Base-by-base conservation (phyloP, 768 basidiomycete genomes). In the Phaeolepiota aurea region DNA sequence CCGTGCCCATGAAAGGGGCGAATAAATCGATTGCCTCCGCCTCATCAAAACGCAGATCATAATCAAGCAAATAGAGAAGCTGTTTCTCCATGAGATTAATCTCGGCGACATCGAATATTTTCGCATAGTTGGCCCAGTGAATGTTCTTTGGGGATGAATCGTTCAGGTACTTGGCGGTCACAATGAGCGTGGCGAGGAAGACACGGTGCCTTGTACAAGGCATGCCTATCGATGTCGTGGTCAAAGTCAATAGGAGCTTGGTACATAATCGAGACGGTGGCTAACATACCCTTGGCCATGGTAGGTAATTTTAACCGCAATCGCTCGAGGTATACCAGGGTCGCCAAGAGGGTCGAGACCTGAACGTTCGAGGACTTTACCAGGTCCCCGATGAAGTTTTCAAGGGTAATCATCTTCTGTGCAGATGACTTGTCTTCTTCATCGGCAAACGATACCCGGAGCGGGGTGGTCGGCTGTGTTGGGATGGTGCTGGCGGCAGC, bases 31-130 rank as follows among this genome's bases (percentile, higher is more conserved):
- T 5, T 9, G 84, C 82, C 52, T 96, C 91, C 19, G 65, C 62
- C 63, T 99, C 94, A 50, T 79, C 74, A 58, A 97, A 89, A 36
- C 88, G 80, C 42, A 99, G 78, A 59, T 97, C 83, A 58, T 87
- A 93, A 65, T 94, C 87, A 51, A 99, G 79, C 44, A 98, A 70
- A 59, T 76, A 84, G 40, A 99, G 79, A 20, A 99, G 77, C 64
- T 99, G 91, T 64, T 82, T 87, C 67, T 99, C 94, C 94, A 98
- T 98, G 46, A 93, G 72, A 62, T 93, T 96, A 60, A 97, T 80
- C 65, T 89, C 87, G 9, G 67, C 61, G 38, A 79, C 64, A 55
- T 86, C 79, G 65, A 89, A 93, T 48, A 87, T 53, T 32, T 68
- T 65, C 13, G 81, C 83, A 57, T 91, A 88, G 36, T 65, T 64